Base-by-base conservation (phyloP, 2,329 filamentous ascomycete genomes). In the Phaeomoniella chlamydospora region DNA sequence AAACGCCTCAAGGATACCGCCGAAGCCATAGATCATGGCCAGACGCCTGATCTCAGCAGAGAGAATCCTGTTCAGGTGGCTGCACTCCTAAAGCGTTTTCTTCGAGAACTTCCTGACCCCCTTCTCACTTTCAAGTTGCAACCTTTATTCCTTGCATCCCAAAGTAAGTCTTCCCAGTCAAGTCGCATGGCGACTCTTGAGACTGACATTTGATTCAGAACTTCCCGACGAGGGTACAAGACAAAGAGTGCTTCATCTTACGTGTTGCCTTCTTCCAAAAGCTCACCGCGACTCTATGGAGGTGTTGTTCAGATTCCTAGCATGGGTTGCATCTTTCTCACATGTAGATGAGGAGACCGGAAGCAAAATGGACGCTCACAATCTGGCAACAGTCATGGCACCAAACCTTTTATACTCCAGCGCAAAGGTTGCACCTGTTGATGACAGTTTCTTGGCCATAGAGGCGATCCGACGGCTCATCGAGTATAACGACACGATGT, bases 361-460 rank as follows among this genome's bases (percentile, higher is more conserved):
- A 16, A 94, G 88, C 48, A 94, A 96, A 68, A 98, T 98, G 90
- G 90, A 98, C 55, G 82, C 93, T 36, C 86, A 93, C 64, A 98
- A 98, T 52, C 71, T 98, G 43, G 85, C 90, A 3, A 96, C 92
- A 3, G 90, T 98, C 43, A 94, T 98, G 57, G 87, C 88, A 4
- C 90, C 90, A 0, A 98, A 98, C 50, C 85, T 98, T 42, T 69
- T 94, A 10, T 87, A 82, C 48, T 43, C 47, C 2, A 59, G 56
- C 38, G 44, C 43, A 33, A 57, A 56, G 42, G 67, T 66, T 45
- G 61, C 71, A 30, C 80, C 78, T 53, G 70, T 68, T 4, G 77
- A 78, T 49, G 86, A 94, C 47, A 90, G 86, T 42, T 94, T 96
- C 63, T 72, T 82, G 50, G 86, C 88, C 18, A 94, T 98, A 41